These are phyloP conservation scores for Kwoniella europaea DNA, from an alignment of 768 basidiomycete genomes.

Conservation along the genomic window DNA sequence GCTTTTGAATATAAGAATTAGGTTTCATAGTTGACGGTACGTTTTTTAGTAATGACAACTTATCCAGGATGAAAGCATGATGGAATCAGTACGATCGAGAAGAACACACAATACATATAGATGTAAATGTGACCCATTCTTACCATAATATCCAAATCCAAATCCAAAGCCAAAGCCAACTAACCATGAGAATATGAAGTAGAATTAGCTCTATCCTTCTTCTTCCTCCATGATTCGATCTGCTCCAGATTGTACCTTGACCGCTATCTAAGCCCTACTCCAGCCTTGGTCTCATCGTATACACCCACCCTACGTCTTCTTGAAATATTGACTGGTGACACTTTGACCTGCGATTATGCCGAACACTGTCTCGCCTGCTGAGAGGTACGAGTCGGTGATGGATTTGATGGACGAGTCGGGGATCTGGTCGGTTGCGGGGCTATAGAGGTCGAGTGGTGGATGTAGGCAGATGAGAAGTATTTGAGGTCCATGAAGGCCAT, in stretches of 20 bases:
- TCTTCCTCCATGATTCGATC: neutral
- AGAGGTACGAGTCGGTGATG: conserved; percentile 79
- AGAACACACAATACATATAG: too few relatives aligned
- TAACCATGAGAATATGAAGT: neutral
- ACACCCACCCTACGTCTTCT: conserved; percentile 38
- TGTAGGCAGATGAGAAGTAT: neutral
- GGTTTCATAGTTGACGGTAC: too few relatives aligned
- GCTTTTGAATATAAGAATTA: too few relatives aligned
- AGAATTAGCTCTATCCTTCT: neutral
- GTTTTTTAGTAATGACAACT: too few relatives aligned
- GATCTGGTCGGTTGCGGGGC: conserved; percentile 71
- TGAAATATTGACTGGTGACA: conserved; percentile 81
- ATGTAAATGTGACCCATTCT: neutral
- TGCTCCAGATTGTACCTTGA: too few relatives aligned
- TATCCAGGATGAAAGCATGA: too few relatives aligned
- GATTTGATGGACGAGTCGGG: conserved; percentile 77
- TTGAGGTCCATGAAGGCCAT: too few relatives aligned
- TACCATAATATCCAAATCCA: neutral
- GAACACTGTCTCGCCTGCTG: conserved; percentile 86
- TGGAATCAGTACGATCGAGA: too few relatives aligned
- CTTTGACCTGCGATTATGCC: conserved; percentile 80
- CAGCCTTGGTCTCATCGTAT: too few relatives aligned
- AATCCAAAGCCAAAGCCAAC: neutral
- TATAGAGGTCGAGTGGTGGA: conserved; percentile 46
- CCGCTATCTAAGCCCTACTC: too few relatives aligned